Base-by-base conservation (phyloP, 495 filamentous ascomycete species). In the Trichoderma parareesei region DNA sequence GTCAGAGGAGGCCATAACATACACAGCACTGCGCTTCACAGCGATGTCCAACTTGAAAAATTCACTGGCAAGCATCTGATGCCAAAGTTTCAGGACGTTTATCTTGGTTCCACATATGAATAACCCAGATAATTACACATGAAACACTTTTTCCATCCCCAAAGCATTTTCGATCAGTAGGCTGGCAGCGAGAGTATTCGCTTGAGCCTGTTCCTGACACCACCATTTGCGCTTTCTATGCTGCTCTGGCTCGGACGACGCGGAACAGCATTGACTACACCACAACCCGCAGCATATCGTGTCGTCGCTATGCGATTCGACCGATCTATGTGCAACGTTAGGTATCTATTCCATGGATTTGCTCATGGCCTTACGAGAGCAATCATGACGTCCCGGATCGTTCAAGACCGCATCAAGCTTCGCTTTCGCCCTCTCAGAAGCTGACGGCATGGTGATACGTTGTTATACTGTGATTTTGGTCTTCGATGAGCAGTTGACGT, bases 321-420 rank as follows among this genome's bases (percentile, higher is more conserved):
- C 27, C 20, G 53, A 35, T 57, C 53, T 57, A 57, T 33, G 33
- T 11, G 37, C 4, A 57, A 27, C 10, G 53, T 57, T 57, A 57
- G 53, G 33, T 10, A 33, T 37, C 53, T 33, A 10, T 37, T 57
- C 2, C 10, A 4, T 37, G 33, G 11, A 8, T 7, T 38, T 5
- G 53, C 6, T 9, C 27, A 18, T 37, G 53, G 8, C 53, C 53
- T 57, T 57, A 57, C 53, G 53, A 27, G 53, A 57, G 9, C 20
- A 35, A 37, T 57, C 53, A 14, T 57, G 3, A 4, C 53, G 53
- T 14, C 53, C 53, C 53, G 53, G 53, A 37, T 57, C 53, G 53
- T 57, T 57, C 53, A 57, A 38, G 27, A 57, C 53, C 4, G 53
- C 53, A 57, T 33, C 53, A 27, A 57, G 53, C 27, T 57, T 57